These are phyloP conservation scores for Rhodomyrtus tomentosa DNA, from an alignment of 345 rosid species.

Conservation along the genomic window DNA sequence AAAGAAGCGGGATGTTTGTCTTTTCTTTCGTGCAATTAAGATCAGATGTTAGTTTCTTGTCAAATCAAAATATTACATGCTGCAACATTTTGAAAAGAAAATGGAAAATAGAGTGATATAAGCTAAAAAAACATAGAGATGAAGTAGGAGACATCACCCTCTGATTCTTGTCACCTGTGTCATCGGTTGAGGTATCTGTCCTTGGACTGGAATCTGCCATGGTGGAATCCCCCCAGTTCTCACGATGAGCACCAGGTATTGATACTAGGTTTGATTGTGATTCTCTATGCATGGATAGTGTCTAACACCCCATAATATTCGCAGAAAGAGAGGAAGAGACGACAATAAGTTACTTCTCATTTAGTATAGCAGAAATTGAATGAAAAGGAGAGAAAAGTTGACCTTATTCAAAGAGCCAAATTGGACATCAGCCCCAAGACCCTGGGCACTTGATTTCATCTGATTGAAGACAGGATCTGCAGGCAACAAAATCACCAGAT, in stretches of 20 bases:
- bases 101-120: not conserved
- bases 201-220: slow-evolving; percentile 83
- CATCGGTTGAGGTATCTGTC: slow-evolving; percentile 84
- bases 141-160: slow-evolving; percentile 39
- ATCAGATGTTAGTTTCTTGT: not conserved
- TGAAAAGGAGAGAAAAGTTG: not conserved
- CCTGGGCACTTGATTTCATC: slow-evolving; percentile 35
- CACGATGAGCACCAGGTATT: slow-evolving; percentile 27
- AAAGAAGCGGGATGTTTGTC: not conserved
- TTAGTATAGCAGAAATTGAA: not conserved
- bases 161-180: slow-evolving; percentile 71
- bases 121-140: not conserved
- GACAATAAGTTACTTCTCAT: not conserved
- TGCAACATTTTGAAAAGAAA: not conserved
- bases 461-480: slow-evolving; percentile 49
- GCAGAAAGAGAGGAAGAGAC: slow-evolving; percentile 1
- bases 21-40: not conserved
- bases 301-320: slow-evolving; percentile 18
- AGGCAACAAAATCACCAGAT: not conserved
- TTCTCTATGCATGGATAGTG: slow-evolving; percentile 24
- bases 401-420: slow-evolving; percentile 45
- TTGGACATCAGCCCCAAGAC: slow-evolving; percentile 33
- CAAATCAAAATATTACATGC: not conserved
- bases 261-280: slow-evolving; percentile 30
- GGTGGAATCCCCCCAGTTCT: slow-evolving; percentile 53